Evolutionary conservation across 441 rosid genomes (phyloP), one percentile per base, ranked within the genome.

Genomic region (Populus hybrid): DNA sequence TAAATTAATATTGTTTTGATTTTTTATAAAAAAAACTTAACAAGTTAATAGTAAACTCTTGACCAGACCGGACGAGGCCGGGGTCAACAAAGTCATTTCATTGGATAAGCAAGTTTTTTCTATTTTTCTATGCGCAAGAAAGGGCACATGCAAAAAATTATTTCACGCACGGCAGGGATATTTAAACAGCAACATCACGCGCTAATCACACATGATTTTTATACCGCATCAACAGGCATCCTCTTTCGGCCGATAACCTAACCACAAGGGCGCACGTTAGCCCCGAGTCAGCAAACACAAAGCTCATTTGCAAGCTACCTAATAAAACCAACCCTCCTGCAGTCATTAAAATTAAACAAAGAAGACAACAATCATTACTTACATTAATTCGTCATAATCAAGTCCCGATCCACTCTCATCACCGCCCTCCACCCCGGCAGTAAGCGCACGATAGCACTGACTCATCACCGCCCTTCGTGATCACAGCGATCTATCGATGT

Each of bases 391-490:
- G 6, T 46, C 6, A 14, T 14, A 46, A 12, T 46, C 57, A 46
- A 14, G 57, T 46, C 57, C 57, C 57, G 57, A 46, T 46, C 57
- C 57, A 38, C 42, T 38, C 11, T 9, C 11, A 9, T 1, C 42
- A 46, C 2, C 57, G 57, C 19, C 57, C 57, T 46, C 19, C 1
- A 46, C 57, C 18, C 1, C 19, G 57, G 57, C 57, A 14, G 19
- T 2, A 26, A 50, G 75, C 74, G 74, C 64, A 71, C 12, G 34
- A 26, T 78, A 78, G 81, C 81, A 68, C 4, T 3, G 19, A 3
- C 21, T 1, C 19, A 14, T 40, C 50, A 40, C 5, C 14, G 50
- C 50, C 50, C 50, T 40, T 40, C 50, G 4, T 40, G 14, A 40
- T 12, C 50, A 40, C 57, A 63, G 67, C 30, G 67, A 63, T 7